A percentile compares a stretch with the other conserved stretches of the same genome.
Conservation (phyloP, 108 stramenopile species). For the Cyclotella distinguenda region DNA sequence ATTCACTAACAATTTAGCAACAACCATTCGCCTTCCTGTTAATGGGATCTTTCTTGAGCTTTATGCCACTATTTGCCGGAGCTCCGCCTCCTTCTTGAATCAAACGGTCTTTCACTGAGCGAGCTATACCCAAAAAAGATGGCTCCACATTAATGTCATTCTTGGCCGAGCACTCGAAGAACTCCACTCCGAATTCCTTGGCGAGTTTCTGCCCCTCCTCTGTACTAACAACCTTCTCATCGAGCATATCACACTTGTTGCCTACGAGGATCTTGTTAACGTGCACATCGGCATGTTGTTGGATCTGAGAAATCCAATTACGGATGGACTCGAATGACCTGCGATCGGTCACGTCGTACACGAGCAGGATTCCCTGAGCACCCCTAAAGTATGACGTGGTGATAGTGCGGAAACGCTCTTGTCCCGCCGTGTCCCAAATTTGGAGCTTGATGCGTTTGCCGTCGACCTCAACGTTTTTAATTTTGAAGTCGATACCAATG, state of each 20-base stretch:
- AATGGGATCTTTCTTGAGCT: slow-evolving; percentile 38
- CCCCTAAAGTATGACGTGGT: slow-evolving; percentile 96
- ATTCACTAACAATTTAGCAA: slow-evolving; percentile 16
- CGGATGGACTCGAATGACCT: slow-evolving; percentile 95
- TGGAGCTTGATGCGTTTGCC: slow-evolving; percentile 94
- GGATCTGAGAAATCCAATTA: slow-evolving; percentile 98
- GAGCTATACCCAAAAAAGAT: slow-evolving; percentile 80
- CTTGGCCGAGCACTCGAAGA: slow-evolving; percentile 98
- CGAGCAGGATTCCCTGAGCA: slow-evolving; percentile 96
- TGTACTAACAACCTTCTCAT: slow-evolving; percentile 91
- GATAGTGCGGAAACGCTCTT: slow-evolving; percentile 94
- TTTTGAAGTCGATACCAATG: slow-evolving; percentile 98
- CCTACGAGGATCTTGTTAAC: slow-evolving; percentile 97
- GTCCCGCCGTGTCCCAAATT: slow-evolving; percentile 94
- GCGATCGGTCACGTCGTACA: slow-evolving; percentile 99
- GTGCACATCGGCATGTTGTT: slow-evolving; percentile 95
- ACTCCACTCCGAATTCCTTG: slow-evolving; percentile 92
- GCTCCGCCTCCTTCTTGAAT: slow-evolving; percentile 82
- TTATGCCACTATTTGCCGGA: slow-evolving; percentile 45
- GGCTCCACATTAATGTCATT: slow-evolving; percentile 91
- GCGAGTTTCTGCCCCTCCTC: slow-evolving; percentile 94
- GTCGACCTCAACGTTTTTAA: slow-evolving; percentile 94
- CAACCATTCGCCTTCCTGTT: slow-evolving; percentile 33
- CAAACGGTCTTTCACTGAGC: slow-evolving; percentile 82
- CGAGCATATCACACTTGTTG: slow-evolving; percentile 98